These are phyloP conservation scores for Cytospora piceae DNA, from an alignment of 2,329 filamentous ascomycete genomes.

Conservation along the genomic window DNA sequence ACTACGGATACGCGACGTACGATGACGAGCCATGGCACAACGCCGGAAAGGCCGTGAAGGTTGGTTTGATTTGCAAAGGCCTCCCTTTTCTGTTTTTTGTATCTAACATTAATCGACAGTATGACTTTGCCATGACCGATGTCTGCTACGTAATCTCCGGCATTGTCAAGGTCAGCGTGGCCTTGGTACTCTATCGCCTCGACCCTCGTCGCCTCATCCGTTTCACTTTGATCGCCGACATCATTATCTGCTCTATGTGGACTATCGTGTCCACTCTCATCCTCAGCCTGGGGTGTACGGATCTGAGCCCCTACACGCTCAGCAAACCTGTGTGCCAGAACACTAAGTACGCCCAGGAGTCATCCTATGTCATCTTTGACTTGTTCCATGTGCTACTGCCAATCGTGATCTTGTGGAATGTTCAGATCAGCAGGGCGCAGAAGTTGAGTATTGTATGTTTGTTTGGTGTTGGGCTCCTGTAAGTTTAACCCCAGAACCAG, in stretches of 20 bases:
- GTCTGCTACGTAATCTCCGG: slow-evolving; percentile 29
- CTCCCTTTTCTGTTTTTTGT: rapidly evolving
- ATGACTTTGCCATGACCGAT: slow-evolving; percentile 16
- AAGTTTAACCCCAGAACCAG: not conserved
- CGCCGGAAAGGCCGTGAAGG: not conserved
- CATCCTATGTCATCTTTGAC: slow-evolving; percentile 27
- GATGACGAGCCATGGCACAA: slow-evolving; percentile 10
- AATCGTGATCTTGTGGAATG: slow-evolving; percentile 29
- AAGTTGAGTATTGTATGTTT: slow-evolving; percentile 25
- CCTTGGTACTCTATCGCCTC: slow-evolving; percentile 27
- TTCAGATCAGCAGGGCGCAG: slow-evolving; percentile 18
- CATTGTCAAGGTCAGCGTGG: slow-evolving; percentile 27
- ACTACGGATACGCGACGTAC: not conserved
- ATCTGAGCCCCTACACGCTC: slow-evolving; percentile 3
- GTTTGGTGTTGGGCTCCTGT: slow-evolving; percentile 29
- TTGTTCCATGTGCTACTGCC: slow-evolving; percentile 24
- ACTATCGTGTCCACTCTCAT: slow-evolving; percentile 22
- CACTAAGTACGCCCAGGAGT: slow-evolving; percentile 25
- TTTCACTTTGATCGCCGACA: slow-evolving; percentile 23
- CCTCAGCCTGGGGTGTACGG: slow-evolving; percentile 23
- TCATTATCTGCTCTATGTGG: slow-evolving; percentile 23
- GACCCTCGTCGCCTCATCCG: slow-evolving; percentile 18
- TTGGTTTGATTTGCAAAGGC: not conserved
- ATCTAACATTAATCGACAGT: slow-evolving; percentile 2
- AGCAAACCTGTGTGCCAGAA: slow-evolving; percentile 18